Base-by-base conservation (phyloP, 1,139 yeast genomes). In the Meyerozyma elateridarum region DNA sequence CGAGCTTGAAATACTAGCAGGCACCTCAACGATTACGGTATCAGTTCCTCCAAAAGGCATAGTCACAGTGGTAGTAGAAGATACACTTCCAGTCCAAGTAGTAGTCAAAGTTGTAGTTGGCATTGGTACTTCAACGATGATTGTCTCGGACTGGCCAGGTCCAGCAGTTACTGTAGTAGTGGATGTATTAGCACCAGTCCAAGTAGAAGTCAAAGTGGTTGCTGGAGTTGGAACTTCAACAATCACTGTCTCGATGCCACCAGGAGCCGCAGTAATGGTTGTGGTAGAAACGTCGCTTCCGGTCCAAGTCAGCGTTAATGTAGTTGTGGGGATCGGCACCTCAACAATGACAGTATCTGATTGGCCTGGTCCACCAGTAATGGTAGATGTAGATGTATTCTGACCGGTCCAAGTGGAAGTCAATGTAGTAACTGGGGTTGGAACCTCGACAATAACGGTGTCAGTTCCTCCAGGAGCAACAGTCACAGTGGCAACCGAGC, bases 171-270 rank as follows among this genome's bases (percentile, higher is more conserved):
- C 35, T 2, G 29, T 21, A 3, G 45, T 34, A 1, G 38, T 22
- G 4, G 46, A 20, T 4, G 46, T 38, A 3, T 2, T 20, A 4
- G 34, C 17, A 8, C 41, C 42, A 11, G 40, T 28, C 41, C 46
- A 42, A 3, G 43, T 33, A 6, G 30, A 7, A 5, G 50, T 49
- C 6, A 31, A 15, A 6, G 53, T 46, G 4, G 33, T 31, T 5
- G 42, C 38, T 13, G 36, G 38, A 13, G 36, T 30, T 3, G 47
- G 29, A 22, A 22, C 3, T 21, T 17, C 11, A 33, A 30, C 16
- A 14, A 8, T 36, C 12, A 36, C 32, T 3, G 31, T 25, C 15
- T 22, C 33, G 8, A 24, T 29, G 4, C 34, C 33, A 11, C 31
- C 32, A 15, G 22, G 4, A 9, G 17, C 4, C 6, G 31, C 31